Conservation (phyloP, 306 rosid genomes). For the Gillenia trifoliata region DNA sequence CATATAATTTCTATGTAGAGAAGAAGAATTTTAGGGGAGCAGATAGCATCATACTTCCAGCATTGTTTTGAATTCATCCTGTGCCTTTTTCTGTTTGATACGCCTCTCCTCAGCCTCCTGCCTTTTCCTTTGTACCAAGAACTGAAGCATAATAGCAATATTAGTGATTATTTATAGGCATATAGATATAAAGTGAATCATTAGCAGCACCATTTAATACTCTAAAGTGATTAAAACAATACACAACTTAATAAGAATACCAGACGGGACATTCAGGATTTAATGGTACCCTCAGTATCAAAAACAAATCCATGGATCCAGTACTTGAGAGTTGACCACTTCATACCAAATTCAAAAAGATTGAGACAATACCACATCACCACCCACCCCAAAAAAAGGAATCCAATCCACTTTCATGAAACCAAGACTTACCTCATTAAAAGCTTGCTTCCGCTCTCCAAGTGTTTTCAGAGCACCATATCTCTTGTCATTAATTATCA, state of each 20-base stretch:
- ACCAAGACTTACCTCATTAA: conserved; percentile 66
- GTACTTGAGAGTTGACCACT: not conserved
- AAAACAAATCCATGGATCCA: not conserved
- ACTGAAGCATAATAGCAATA: conserved; percentile 40
- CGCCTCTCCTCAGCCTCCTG: conserved; percentile 82
- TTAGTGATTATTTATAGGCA: not conserved
- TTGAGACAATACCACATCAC: not conserved
- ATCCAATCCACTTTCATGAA: not conserved
- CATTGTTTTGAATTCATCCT: conserved; percentile 85
- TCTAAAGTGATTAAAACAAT: not conserved
- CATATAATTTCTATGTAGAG: not conserved
- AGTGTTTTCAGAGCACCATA: conserved; percentile 85
- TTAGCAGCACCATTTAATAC: not conserved
- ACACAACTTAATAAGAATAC: not conserved
- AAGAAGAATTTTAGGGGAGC: conserved; percentile 12
- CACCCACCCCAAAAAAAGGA: too few species aligned
- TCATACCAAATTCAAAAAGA: not conserved
- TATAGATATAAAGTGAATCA: not conserved
- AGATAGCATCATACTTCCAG: conserved; percentile 63
- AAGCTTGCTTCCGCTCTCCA: conserved; percentile 94
- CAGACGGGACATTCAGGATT: not conserved
- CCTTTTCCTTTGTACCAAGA: conserved; percentile 68
- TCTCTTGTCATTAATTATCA: conserved; percentile 83
- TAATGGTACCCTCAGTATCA: not conserved
- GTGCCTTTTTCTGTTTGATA: conserved; percentile 66